Percentiles rank a stretch among this genome's conserved stretches.
Evolutionary conservation across 2,329 filamentous ascomycete genomes (phyloP).

Genomic region (Pezicula carpinea): DNA sequence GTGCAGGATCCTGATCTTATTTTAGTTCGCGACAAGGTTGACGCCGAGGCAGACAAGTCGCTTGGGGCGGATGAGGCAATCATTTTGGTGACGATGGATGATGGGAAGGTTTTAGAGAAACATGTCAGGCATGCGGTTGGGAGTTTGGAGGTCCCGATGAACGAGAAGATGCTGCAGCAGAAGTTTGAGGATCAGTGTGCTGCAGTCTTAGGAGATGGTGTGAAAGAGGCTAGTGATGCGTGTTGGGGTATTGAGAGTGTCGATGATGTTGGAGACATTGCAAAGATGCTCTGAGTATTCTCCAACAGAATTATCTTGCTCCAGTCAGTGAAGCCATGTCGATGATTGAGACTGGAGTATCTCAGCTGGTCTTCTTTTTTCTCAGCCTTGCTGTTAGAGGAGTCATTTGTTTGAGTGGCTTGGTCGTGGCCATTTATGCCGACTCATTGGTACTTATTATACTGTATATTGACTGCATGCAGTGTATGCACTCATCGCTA

Average conservation of each 20-base stretch:
- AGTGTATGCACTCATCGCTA: too few species aligned
- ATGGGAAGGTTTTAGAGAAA: constrained; percentile 35
- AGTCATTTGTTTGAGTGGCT: too few species aligned
- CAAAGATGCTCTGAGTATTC: constrained; percentile 1
- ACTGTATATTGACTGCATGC: too few species aligned
- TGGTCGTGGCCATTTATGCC: too few species aligned
- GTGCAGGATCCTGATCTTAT: constrained; percentile 38
- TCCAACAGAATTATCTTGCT: too few species aligned
- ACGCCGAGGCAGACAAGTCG: constrained; percentile 35
- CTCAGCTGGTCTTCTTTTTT: too few species aligned
- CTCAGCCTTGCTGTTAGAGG: too few species aligned
- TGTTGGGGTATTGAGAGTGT: constrained; percentile 30
- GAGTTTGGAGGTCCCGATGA: constrained; percentile 43
- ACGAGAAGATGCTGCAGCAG: constrained; percentile 36
- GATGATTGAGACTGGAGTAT: too few species aligned
- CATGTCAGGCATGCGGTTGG: constrained; percentile 46
- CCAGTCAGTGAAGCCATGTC: too few species aligned
- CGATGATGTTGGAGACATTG: constrained; percentile 20
- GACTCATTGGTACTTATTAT: too few species aligned
- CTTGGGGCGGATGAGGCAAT: constrained; percentile 38
- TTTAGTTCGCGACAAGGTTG: constrained; percentile 38
- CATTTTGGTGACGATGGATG: constrained; percentile 32
- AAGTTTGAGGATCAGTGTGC: constrained; percentile 46
- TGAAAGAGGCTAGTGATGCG: constrained; percentile 29
- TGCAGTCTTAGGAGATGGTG: constrained; percentile 35